A percentile compares a stretch with the other conserved stretches of the same genome.
phyloP scores from a whole-genome alignment of 495 filamentous ascomycete genomes.

The Diplogelasinospora grovesii region DNA sequence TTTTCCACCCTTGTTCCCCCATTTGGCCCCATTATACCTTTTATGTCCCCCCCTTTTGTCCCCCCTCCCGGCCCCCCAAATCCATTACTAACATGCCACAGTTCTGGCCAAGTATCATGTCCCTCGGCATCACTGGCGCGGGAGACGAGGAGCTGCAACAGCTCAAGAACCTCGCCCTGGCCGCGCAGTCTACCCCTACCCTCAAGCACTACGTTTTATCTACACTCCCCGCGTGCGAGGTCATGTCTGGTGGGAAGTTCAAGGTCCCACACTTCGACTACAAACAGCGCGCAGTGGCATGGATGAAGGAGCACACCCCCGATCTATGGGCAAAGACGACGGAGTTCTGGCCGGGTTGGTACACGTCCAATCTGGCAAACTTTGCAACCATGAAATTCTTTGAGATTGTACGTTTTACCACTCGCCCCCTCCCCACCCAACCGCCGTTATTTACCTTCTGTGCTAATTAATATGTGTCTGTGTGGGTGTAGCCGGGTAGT shows the following conservation, averaged over 20 bases:
- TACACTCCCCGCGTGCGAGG: not conserved
- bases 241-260: constrained; percentile 1
- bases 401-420: constrained; percentile 1
- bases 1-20: no score
- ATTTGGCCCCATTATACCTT: no score
- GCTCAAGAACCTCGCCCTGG: constrained; percentile 3
- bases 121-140: constrained; percentile 1
- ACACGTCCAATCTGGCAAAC: constrained; percentile 3
- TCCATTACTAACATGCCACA: no score
- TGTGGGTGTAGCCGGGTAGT: no score
- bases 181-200: not conserved
- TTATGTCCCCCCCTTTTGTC: no score
- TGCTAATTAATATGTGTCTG: no score
- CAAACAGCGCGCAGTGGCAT: constrained; percentile 5
- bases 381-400: constrained; percentile 1
- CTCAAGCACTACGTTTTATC: constrained; percentile 10
- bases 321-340: constrained; percentile 9
- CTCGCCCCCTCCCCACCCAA: not conserved
- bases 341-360: constrained; percentile 8
- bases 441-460: not conserved
- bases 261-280: constrained; percentile 11
- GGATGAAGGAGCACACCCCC: constrained; percentile 4
- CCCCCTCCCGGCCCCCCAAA: no score
- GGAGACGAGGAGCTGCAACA: constrained; percentile 8
- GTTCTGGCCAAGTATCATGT: constrained; percentile 2